Evolutionary conservation across 345 rosid species (phyloP).

Genomic region (Pistacia integerrima): DNA sequence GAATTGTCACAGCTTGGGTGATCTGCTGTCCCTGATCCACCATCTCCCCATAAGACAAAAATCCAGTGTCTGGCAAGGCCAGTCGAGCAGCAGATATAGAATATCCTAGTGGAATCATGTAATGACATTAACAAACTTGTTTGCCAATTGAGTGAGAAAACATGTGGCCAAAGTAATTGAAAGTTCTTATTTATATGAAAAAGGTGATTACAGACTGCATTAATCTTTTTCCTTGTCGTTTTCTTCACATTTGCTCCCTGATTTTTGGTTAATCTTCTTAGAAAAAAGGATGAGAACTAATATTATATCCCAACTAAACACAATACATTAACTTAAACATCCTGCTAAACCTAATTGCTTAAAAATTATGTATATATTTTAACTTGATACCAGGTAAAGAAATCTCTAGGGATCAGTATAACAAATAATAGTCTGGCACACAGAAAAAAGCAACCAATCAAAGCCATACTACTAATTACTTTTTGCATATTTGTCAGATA

Average conservation of each 20-base stretch:
- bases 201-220: no score
- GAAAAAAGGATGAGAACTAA: neutral
- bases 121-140: constrained; percentile 2
- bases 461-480: no score
- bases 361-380: neutral
- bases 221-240: no score
- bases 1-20: constrained; percentile 70
- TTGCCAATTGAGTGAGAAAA: neutral
- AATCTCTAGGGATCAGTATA: no score
- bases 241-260: neutral
- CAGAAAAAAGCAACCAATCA: no score
- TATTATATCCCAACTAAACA: neutral
- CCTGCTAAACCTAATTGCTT: neutral
- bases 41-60: constrained; percentile 89
- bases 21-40: constrained; percentile 82
- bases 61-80: constrained; percentile 75
- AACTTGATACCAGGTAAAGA: no score
- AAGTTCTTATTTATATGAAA: neutral
- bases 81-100: constrained; percentile 80
- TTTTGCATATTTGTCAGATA: no score
- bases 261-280: neutral
- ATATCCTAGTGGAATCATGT: constrained; percentile 53
- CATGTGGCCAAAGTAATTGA: neutral
- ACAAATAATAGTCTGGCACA: no score
- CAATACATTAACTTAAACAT: neutral